Evolutionary conservation across 2,329 filamentous ascomycete species (phyloP).

Genomic region (Knufia fluminis): DNA sequence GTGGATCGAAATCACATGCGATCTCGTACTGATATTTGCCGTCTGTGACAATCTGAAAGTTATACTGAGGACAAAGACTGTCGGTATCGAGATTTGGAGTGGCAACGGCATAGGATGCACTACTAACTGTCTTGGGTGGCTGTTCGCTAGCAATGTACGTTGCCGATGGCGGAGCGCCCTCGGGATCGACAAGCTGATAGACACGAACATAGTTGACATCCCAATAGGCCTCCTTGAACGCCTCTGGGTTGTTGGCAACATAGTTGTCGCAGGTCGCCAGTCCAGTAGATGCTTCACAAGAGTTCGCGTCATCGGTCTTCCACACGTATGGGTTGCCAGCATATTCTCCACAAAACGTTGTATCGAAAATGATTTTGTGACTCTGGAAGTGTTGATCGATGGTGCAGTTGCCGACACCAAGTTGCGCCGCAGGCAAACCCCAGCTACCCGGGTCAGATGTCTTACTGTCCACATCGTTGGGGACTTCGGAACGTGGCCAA

Average conservation of each 20-base stretch:
- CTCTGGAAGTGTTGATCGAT: constrained; percentile 57
- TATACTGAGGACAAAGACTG: constrained; percentile 17
- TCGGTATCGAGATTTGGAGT: constrained; percentile 12
- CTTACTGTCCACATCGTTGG: constrained; percentile 32
- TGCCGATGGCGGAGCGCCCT: constrained; percentile 7
- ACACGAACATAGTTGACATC: constrained; percentile 21
- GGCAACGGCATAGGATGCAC: constrained; percentile 1
- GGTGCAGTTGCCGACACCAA: constrained; percentile 54
- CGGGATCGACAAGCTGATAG: constrained; percentile 18
- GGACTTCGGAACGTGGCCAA: constrained; percentile 33
- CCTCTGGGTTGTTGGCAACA: constrained; percentile 17
- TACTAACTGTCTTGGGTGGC: constrained; percentile 12
- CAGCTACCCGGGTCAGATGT: constrained; percentile 35
- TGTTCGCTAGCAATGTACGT: constrained; percentile 19
- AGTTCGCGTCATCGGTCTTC: constrained; percentile 13
- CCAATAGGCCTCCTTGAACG: constrained; percentile 21
- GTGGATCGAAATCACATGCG: constrained; percentile 16
- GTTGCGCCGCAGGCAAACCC: constrained; percentile 46
- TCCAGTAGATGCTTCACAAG: constrained; percentile 14
- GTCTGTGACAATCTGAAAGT: constrained; percentile 17
- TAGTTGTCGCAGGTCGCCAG: constrained; percentile 17
- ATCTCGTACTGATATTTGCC: constrained; percentile 16
- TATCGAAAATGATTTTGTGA: constrained; percentile 67
- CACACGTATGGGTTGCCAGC: constrained; percentile 48
- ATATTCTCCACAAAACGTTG: constrained; percentile 73